These are phyloP conservation scores for Colletotrichum eremochloae DNA, from an alignment of 2,329 filamentous ascomycete species.

Conservation along the genomic window DNA sequence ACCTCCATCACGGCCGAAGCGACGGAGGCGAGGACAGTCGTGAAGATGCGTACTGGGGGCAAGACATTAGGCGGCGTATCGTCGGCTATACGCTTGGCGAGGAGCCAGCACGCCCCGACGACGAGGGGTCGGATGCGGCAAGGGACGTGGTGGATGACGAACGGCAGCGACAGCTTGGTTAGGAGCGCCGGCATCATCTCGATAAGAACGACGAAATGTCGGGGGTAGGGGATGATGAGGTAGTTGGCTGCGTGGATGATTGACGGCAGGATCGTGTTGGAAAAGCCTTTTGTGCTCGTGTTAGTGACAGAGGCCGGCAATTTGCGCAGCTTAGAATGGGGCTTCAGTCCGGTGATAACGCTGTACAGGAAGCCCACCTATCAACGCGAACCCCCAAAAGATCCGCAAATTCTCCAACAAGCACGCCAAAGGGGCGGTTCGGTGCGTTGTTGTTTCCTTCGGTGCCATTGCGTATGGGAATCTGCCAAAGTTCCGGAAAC, in stretches of 20 bases:
- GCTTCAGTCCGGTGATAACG: no score
- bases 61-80: conserved; percentile 52
- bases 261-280: conserved; percentile 49
- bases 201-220: conserved; percentile 50
- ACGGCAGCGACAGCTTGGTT: conserved; percentile 48
- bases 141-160: conserved; percentile 46
- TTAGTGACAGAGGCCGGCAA: neutral
- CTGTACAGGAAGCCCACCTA: conserved; percentile 14
- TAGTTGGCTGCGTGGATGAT: conserved; percentile 52
- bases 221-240: conserved; percentile 52
- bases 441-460: conserved; percentile 5
- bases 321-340: neutral
- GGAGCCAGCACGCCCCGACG: conserved; percentile 48
- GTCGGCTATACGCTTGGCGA: conserved; percentile 47
- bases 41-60: conserved; percentile 48
- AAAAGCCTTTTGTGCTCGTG: conserved; percentile 46
- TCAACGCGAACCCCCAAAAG: conserved; percentile 29
- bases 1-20: conserved; percentile 51
- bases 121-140: conserved; percentile 49
- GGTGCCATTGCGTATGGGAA: conserved; percentile 23
- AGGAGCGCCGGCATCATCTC: conserved; percentile 49
- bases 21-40: conserved; percentile 48
- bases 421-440: neutral
- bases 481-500: neutral
- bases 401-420: conserved; percentile 18